Base-by-base conservation (phyloP, 495 filamentous ascomycete species). In the Penicillium malachiteum region DNA sequence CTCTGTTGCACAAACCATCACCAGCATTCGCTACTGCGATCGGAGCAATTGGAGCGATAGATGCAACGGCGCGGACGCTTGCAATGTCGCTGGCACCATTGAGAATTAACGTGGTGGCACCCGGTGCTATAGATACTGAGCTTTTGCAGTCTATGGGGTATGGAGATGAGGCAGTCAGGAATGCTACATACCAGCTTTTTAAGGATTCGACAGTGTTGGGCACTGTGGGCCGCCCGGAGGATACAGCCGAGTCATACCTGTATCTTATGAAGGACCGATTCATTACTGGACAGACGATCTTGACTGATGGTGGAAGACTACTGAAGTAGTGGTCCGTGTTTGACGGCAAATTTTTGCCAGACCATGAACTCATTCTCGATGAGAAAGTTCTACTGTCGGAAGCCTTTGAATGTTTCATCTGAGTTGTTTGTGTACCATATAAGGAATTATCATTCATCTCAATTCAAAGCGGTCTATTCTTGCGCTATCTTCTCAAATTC, bases 81-180 rank as follows among this genome's bases (percentile, higher is more conserved):
- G 84, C 84, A 3, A 58, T 86, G 3, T 83, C 86, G 57, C 51
- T 87, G 37, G 71, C 70, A 56, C 85, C 85, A 0, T 54, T 85
- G 3, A 66, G 85, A 9, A 81, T 86, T n/a, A 88, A 87, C 60
- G 50, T 74, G 5, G 79, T 88, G 0, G 70, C 68, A 55, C 81
- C 82, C 0, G 84, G 84, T 0, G 59, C 65, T 33, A 77, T 87
- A 1, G 56, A 77, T 39, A 88, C 85, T 32, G 67, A 71, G 56
- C 41, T 44, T 10, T 26, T 44, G 41, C 14, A 17, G 18, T 44
- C 41, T 17, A 17, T 44, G 14, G 11, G 10, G 12, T 11, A 12
- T 26, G 16, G 16, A 18, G 41, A 44, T 26, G 16, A 17, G 7
- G 41, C 14, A 12, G n/a, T 44, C 14, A 6, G 11, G 18, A 26